Evolutionary conservation across 352 stramenopile genomes (phyloP).

Genomic region (Pythium grandisporangium): DNA sequence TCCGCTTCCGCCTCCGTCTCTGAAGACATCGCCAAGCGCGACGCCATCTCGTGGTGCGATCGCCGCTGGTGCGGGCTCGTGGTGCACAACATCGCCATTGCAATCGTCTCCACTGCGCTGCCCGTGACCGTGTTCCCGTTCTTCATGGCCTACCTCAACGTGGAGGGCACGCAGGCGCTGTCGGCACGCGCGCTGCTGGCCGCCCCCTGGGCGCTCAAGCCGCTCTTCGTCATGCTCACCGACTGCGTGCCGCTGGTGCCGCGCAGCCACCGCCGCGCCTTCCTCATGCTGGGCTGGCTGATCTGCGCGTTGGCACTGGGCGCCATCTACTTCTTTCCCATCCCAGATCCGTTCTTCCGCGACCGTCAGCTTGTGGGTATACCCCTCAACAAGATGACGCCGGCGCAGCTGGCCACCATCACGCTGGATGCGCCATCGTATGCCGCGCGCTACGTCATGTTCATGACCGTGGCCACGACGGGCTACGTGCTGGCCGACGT

Average conservation of each 20-base stretch:
- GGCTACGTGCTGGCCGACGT: conserved; percentile 78
- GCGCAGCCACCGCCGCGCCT: conserved; percentile 16
- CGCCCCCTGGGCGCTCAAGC: conserved; percentile 41
- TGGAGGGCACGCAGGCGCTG: conserved; percentile 53
- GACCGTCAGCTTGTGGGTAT: conserved; percentile 19
- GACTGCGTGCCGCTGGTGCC: conserved; percentile 20
- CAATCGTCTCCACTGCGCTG: conserved; percentile 40
- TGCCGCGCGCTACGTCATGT: conserved; percentile 37
- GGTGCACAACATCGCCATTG: conserved; percentile 38
- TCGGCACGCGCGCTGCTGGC: conserved; percentile 40
- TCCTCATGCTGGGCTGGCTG: conserved; percentile 34
- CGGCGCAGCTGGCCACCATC: conserved; percentile 17
- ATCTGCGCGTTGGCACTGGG: conserved; percentile 19
- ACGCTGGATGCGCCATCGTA: conserved; percentile 28
- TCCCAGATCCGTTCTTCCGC: conserved; percentile 35
- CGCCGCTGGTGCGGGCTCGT: conserved; percentile 37
- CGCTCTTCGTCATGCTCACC: conserved; percentile 28
- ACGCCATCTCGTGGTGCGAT: conserved; percentile 18
- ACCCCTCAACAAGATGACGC: conserved; percentile 12
- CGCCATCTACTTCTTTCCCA: conserved; percentile 22
- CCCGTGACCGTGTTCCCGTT: conserved; percentile 51
- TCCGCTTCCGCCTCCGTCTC: too few species aligned
- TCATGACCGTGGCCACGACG: conserved; percentile 60
- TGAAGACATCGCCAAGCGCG: too few species aligned
- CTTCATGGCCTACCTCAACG: conserved; percentile 56